Base-by-base conservation (phyloP, 805 yeast genomes). In the Monosporozyma unispora region DNA sequence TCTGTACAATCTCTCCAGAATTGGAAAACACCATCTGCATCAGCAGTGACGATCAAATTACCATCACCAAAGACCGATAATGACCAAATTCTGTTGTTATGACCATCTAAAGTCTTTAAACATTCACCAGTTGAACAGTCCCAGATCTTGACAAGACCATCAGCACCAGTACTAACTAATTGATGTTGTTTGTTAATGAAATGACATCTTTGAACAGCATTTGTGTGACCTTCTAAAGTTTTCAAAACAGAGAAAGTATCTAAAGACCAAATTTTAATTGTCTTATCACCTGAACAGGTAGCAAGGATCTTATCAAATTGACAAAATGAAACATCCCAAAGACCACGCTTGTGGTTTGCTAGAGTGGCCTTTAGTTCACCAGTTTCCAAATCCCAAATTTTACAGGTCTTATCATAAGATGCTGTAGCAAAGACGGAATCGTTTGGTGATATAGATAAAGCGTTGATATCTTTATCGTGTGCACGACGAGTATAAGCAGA, bases 21-120 rank as follows among this genome's bases (percentile, higher is more conserved):
- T 46, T 87, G 84, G 55, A 93, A 78, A 23, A 87, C 82, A 49
- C 97, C 96, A 67, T 93, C 98, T 1, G 96, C 97, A 67, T 93
- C 98, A 0, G 96, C 98, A 51, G 87, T 79, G 0, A 87, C 78
- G 50, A 93, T 75, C 50, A 76, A 75, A 16, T 76, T 76, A 23
- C 95, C 91, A 57, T 82, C 85, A 33, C 79, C 69, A 52, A 79
- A 74, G 1, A 76, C 71, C 49, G 84, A 80, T 48, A 93, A 66
- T 0, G 97, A 86, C 99, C 99, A 93, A 46, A 93, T 87, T 69
- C 96, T 81, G 66, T 91, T 93, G 52, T 82, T 87, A 63, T 93
- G 99, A 60, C 87, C 95, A 68, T 91, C 98, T 45, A 90, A 74
- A 0, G 98, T 91, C 50, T 82, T 80, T 19, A 84, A 67, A 61